These are phyloP conservation scores for Sporothrix mexicana DNA, from an alignment of 2,329 filamentous ascomycete genomes.

Conservation along the genomic window DNA sequence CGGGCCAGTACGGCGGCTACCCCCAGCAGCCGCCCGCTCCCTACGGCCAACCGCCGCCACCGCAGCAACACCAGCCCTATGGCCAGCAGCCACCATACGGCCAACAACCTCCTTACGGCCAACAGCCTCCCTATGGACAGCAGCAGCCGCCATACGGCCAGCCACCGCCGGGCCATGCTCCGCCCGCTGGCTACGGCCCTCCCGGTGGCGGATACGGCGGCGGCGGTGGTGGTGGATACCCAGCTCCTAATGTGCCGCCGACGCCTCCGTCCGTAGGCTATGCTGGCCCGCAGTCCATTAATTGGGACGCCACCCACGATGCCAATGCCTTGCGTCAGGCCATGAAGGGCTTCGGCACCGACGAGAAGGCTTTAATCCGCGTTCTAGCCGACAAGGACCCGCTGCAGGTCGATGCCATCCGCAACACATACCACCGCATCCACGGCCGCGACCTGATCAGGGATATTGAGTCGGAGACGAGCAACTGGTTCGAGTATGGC, in stretches of 20 bases:
- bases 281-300: constrained; percentile 70
- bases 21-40: neutral
- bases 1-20: constrained; percentile 39
- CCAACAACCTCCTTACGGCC: constrained; percentile 42
- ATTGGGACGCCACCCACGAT: constrained; percentile 70
- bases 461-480: constrained; percentile 79
- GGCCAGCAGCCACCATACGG: constrained; percentile 41
- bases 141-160: constrained; percentile 39
- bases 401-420: constrained; percentile 73
- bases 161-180: constrained; percentile 40
- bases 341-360: constrained; percentile 91
- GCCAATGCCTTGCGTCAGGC: constrained; percentile 75
- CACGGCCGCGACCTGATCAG: constrained; percentile 72
- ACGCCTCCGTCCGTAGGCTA: constrained; percentile 77
- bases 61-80: constrained; percentile 41
- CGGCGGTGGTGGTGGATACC: constrained; percentile 36
- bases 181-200: constrained; percentile 45
- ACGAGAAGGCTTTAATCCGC: constrained; percentile 77
- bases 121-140: constrained; percentile 25
- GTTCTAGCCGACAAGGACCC: constrained; percentile 76
- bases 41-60: constrained; percentile 34
- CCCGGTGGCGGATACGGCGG: constrained; percentile 44
- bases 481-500: constrained; percentile 74
- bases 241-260: constrained; percentile 51
- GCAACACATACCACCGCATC: constrained; percentile 67